Base-by-base conservation (phyloP, 2,329 filamentous ascomycete species). In the Ophiostoma quercus region DNA sequence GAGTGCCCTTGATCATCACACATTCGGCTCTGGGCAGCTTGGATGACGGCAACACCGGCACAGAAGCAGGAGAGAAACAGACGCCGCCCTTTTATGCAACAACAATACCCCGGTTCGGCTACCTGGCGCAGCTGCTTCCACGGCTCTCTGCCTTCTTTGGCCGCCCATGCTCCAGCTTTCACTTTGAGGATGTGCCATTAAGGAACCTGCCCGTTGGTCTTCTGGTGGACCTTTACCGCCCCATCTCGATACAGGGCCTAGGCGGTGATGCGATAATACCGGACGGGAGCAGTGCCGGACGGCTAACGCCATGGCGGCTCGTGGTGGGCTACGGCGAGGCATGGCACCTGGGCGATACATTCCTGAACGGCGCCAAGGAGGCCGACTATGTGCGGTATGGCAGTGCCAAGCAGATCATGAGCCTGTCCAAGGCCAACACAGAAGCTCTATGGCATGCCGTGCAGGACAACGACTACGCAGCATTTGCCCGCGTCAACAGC, bases 381-480 rank as follows among this genome's bases (percentile, higher is more conserved):
- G 93, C 94, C 39, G 93, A 97, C 79, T 96, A 93, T 74, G 83
- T 96, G 67, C 87, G 94, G 68, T 94, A 95, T 74, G 92, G 93
- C 63, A 95, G 91, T 69, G 92, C 92, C 19, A 93, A 94, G 77
- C 90, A 91, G 72, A 94, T 96, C 76, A 96, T 97, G 92, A 90
- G 88, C 69, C 82, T 97, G 76, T 92, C 90, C 72, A 94, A 93
- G 77, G 88, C 91, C 65, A 89, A 96, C 77, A 95, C 92, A 16
- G 92, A 89, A 8, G 86, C 90, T 41, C 83, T 97, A 43, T 97
- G 94, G 92, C 85, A 89, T 73, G 86, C 91, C 11, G 91, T 96
- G 60, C 84, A 90, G 77, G 87, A 91, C 74, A 91, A 96, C 75
- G 88, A 97, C 79, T 88, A 91, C 74, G 74, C 82, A 9, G 82